A percentile compares a stretch with the other conserved stretches of the same genome.
phyloP scores from a whole-genome alignment of 2,329 filamentous ascomycete species.

The Aspergillus sergii region DNA sequence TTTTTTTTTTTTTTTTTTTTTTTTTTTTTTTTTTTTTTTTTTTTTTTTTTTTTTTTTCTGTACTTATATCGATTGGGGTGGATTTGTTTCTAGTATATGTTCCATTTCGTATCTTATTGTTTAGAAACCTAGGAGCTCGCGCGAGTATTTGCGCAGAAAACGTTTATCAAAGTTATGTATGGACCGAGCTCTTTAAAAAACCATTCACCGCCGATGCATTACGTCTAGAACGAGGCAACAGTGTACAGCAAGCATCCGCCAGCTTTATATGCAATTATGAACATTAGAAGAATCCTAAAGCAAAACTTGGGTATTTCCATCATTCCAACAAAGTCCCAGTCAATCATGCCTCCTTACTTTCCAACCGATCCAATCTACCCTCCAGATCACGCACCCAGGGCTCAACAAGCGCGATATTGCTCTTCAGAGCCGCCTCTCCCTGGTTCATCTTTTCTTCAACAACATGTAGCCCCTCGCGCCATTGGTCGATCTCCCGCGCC shows the following conservation, averaged over 20 bases:
- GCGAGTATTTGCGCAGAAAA: not conserved
- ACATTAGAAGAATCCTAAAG: not conserved
- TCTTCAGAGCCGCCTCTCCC: slow-evolving; percentile 69
- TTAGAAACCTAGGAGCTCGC: not conserved
- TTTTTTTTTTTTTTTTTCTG: not conserved
- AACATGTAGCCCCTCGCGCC: slow-evolving; percentile 78
- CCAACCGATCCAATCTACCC: slow-evolving; percentile 67
- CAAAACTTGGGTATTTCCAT: slow-evolving; percentile 12
- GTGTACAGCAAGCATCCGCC: slow-evolving; percentile 9
- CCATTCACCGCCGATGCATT: not conserved
- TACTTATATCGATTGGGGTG: not conserved
- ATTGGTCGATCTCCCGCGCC: slow-evolving; percentile 79
- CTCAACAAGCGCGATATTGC: slow-evolving; percentile 83
- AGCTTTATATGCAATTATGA: not conserved
- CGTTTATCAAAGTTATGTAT: not conserved
- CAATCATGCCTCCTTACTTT: slow-evolving; percentile 30
- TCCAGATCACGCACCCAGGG: slow-evolving; percentile 89
- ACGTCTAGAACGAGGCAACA: not conserved
- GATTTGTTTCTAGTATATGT: not conserved
- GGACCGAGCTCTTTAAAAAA: not conserved
- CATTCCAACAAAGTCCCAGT: not conserved
- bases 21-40: not conserved
- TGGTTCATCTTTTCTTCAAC: slow-evolving; percentile 75
- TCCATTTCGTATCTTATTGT: not conserved
- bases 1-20: not conserved